Percentiles rank a stretch among this genome's conserved stretches.
phyloP scores from a whole-genome alignment of 179 eudicot genomes.

The Carnegiea gigantea region DNA sequence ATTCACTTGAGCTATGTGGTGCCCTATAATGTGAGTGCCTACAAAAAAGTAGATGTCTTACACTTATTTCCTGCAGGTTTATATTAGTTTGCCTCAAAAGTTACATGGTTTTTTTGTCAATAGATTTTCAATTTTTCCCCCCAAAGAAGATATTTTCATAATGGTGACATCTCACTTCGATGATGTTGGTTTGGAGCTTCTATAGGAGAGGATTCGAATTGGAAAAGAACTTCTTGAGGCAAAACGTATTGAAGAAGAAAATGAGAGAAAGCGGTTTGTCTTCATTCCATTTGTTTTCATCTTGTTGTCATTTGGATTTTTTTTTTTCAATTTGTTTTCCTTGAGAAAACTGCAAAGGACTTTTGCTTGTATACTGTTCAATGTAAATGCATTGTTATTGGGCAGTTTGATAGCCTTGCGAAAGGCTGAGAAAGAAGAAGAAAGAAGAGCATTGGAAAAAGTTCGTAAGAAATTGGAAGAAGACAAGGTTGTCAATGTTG shows the following conservation, averaged over 20 bases:
- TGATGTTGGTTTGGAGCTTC: constrained; percentile 19
- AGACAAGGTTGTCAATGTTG: constrained; percentile 66
- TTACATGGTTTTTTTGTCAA: not conserved
- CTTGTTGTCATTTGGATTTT: constrained; percentile 14
- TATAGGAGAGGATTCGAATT: constrained; percentile 90
- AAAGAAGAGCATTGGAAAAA: constrained; percentile 86
- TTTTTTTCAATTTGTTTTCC: constrained; percentile 8
- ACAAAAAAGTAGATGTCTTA: not conserved
- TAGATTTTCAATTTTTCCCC: not conserved
- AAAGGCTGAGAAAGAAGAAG: constrained; percentile 98
- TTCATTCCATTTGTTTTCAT: constrained; percentile 12
- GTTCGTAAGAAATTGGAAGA: constrained; percentile 86
- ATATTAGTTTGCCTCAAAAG: not conserved
- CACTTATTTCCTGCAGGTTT: not conserved
- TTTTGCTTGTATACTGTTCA: not conserved
- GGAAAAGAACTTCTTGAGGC: constrained; percentile 99
- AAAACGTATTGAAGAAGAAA: constrained; percentile 93
- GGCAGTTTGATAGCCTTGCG: constrained; percentile 77
- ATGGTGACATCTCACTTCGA: not conserved
- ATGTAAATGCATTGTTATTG: constrained; percentile 22
- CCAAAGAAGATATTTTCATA: not conserved
- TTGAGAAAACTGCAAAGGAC: not conserved
- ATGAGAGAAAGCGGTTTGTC: constrained; percentile 94
- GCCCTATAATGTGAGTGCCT: not conserved
- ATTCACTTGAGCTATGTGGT: not conserved